phyloP scores from a whole-genome alignment of 495 filamentous ascomycete species.

The Sabuloglossum arenarium region DNA sequence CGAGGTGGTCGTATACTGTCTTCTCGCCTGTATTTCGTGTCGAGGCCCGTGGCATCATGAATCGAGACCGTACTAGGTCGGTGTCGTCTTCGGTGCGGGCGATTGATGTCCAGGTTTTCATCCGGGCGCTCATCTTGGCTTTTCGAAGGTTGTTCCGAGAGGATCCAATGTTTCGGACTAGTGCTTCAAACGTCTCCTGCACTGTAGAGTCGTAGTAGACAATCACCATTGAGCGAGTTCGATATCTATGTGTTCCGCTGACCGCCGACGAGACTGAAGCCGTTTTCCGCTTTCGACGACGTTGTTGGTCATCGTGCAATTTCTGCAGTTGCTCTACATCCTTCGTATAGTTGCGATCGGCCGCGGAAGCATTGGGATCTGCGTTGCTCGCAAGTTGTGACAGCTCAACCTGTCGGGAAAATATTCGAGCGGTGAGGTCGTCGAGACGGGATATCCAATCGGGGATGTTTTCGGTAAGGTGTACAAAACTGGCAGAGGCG shows the following conservation, averaged over 20 bases:
- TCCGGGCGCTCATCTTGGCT: constrained; percentile 26
- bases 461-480: constrained; percentile 35
- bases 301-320: constrained; percentile 21
- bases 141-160: constrained; percentile 66
- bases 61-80: neutral
- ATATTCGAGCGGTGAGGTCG: constrained; percentile 45
- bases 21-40: constrained; percentile 9
- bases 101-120: neutral
- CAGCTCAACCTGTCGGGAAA: constrained; percentile 33
- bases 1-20: constrained; percentile 43
- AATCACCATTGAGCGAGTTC: constrained; percentile 58
- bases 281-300: constrained; percentile 31
- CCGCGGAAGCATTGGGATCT: constrained; percentile 40
- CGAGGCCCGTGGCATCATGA: neutral
- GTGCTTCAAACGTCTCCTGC: constrained; percentile 55
- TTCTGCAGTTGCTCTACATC: constrained; percentile 12
- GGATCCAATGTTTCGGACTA: constrained; percentile 62
- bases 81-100: neutral
- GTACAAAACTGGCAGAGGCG: constrained; percentile 37
- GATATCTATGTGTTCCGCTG: constrained; percentile 31
- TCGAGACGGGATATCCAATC: constrained; percentile 47
- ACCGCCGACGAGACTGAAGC: constrained; percentile 25
- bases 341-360: constrained; percentile 31
- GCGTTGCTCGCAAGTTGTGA: constrained; percentile 14
- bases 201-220: constrained; percentile 80